Conservation (phyloP, 345 rosid species). For the Citrus inodora region DNA sequence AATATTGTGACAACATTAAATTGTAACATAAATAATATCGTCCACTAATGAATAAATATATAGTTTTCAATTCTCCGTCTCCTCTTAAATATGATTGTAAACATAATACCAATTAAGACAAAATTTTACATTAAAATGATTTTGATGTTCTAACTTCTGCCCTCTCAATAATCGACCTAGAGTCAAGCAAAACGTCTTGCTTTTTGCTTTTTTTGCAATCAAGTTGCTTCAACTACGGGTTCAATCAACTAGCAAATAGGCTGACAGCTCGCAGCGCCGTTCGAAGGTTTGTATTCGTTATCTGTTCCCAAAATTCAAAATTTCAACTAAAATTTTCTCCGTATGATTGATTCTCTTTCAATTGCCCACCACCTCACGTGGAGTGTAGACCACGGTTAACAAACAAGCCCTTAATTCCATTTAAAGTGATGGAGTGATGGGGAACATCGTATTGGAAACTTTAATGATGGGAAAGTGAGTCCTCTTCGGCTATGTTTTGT, state of each 20-base stretch:
- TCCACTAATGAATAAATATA: too few species aligned
- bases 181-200: not conserved
- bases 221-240: not conserved
- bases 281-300: not conserved
- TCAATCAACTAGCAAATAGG: not conserved
- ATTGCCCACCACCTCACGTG: not conserved
- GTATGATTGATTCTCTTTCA: not conserved
- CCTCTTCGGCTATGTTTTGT: accelerated
- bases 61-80: too few species aligned
- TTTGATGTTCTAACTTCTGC: not conserved
- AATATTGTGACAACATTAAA: too few species aligned
- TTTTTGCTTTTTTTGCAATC: not conserved
- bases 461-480: not conserved
- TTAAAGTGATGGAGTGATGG: not conserved
- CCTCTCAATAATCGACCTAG: not conserved
- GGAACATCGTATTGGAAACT: not conserved
- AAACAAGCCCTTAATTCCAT: too few species aligned
- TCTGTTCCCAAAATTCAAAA: not conserved
- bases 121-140: too few species aligned
- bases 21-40: too few species aligned
- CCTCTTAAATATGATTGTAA: too few species aligned
- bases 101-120: too few species aligned
- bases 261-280: not conserved
- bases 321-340: not conserved
- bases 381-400: too few species aligned